Base-by-base conservation (phyloP, 2,329 filamentous ascomycete species). In the Rhinocladiella similis region DNA sequence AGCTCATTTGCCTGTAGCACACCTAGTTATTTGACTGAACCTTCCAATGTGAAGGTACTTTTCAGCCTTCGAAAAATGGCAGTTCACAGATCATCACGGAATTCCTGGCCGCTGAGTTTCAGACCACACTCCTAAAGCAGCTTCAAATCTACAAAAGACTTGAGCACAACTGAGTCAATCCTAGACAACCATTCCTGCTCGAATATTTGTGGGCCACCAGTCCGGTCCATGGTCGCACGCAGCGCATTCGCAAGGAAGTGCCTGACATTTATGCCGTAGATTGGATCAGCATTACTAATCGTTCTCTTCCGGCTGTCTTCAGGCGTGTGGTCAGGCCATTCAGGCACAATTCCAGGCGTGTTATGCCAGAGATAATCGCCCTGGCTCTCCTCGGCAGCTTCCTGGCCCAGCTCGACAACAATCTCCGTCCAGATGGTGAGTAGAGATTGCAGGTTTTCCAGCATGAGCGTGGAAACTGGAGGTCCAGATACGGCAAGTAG, bases 371-470 rank as follows among this genome's bases (percentile, higher is more conserved):
- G 66, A 52, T 77, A 76, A 54, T 77, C 75, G 38, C 74, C 70
- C 50, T 69, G 67, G 22, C 68, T 67, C 33, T 76, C 74, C 4
- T 70, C 66, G 18, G 67, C 66, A 1, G 70, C 65, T 13, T 73
- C 75, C 42, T 78, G 74, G 12, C 73, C 69, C 1, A 79, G 65
- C 50, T 78, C 76, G 19, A 70, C 73, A 38, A 76, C 67, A 19
- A 77, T 69, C 56, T 77, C 74, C 2, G 76, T 78, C 76, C 76
- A 79, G 25, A 76, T 66, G 4, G 68, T 76, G 12, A 80, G 67
- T 47, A 78, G 74, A 3, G 73, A 75, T 60, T 80, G 77, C 20
- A 80, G 64, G 29, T 75, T 68, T 19, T 71, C 72, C 42, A 77
- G 69, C 39, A 77, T 69, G 53, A 73, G 73, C 2, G 64, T 12